These are phyloP conservation scores for Colletotrichum euphorbiae DNA, from an alignment of 2,329 filamentous ascomycete species.

Conservation along the genomic window DNA sequence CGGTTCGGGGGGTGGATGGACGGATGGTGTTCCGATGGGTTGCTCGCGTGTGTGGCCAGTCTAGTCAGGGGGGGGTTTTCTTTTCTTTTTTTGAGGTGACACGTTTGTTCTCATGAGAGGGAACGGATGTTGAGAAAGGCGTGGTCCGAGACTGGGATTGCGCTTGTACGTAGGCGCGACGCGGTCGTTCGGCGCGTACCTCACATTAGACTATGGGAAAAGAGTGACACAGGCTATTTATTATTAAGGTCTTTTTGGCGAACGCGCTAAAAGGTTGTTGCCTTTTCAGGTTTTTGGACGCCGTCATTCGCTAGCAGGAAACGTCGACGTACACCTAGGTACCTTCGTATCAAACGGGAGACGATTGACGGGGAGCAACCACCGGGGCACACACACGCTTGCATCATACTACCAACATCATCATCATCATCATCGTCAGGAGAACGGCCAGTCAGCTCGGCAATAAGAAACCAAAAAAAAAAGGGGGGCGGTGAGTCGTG, in stretches of 20 bases:
- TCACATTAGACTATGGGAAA: not conserved
- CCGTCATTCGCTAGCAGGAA: not conserved
- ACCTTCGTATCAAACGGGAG: not conserved
- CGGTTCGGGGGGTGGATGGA: no score
- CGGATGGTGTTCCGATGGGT: no score
- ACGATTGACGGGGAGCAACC: not conserved
- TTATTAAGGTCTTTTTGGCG: not conserved
- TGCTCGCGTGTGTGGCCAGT: no score
- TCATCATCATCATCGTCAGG: no score
- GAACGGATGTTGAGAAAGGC: no score
- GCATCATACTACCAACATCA: no score
- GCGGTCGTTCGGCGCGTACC: not conserved
- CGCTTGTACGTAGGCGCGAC: no score
- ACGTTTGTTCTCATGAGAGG: no score
- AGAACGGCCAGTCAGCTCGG: not conserved
- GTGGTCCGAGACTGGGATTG: no score
- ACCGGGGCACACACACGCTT: not conserved
- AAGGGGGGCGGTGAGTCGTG: constrained; percentile 14
- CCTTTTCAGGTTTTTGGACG: not conserved
- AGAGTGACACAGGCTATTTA: not conserved
- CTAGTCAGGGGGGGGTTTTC: no score
- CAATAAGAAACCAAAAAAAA: constrained; percentile 1
- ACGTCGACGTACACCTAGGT: not conserved
- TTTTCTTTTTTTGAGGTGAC: no score
- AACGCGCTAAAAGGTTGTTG: not conserved